Evolutionary conservation across 2,329 filamentous ascomycete species (phyloP), one percentile per base, ranked within the genome.

Genomic region (Diplocarpon mali): DNA sequence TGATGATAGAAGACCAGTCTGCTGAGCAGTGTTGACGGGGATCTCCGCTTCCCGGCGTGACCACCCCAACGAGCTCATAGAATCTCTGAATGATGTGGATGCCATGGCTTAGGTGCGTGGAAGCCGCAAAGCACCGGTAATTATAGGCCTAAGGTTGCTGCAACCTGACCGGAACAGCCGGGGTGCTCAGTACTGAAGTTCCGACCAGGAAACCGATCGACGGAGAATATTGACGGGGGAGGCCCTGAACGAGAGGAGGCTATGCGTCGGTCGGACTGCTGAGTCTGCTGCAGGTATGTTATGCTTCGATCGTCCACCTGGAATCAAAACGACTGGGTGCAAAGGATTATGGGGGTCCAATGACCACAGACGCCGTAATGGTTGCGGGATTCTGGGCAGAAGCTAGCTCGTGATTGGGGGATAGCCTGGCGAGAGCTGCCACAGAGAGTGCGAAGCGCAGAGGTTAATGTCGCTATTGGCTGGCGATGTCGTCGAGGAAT

Each of bases 1-100:
- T 52, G 81, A 86, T 44, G 85, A 84, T 49, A 95, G 65, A 44
- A 96, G 70, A 24, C 86, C 83, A 51, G 77, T 80, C 60, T 79
- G 76, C 56, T 80, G 76, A 51, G 70, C 71, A 38, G 83, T 92
- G 65, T 77, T 84, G 58, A 83, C 80, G 53, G 87, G 80, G 44
- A 83, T 69, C 60, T 93, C 85, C 53, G 77, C 65, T 47, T 88
- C 83, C 60, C 90, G 79, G 57, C 90, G 83, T 60, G 86, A 86
- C 92, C 92, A 96, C 50, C 92, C 92, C 59, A 96, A 68, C 48
- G 87, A 92, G 71, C 86, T 93, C 73, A 96, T 88, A 16, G 86
- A 93, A 66, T 95, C 87, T 63, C 89, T 80, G 66, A 98, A 96
- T 38, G 86, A 85, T 55, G 80, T 72, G 54, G 88, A 90, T 50